Percentiles rank a stretch among this genome's conserved stretches.
Conservation (phyloP, 768 basidiomycete genomes). For the Mycena vitilis region DNA sequence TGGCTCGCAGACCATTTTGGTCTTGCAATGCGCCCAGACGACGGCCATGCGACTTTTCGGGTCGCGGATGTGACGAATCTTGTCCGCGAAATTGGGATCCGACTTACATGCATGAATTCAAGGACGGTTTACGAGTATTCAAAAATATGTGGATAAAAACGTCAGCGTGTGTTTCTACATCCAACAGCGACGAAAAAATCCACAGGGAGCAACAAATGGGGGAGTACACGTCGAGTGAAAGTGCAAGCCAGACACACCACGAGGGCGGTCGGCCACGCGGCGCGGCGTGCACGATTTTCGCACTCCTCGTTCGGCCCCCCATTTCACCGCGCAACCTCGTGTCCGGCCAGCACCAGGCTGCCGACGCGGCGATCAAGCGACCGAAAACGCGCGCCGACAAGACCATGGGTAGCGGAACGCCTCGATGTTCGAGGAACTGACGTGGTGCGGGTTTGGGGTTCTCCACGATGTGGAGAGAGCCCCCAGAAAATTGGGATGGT, state of each 20-base stretch:
- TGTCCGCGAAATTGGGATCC: conserved; percentile 86
- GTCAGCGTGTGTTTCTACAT: conserved; percentile 71
- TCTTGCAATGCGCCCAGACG: conserved; percentile 89
- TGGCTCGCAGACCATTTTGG: conserved; percentile 88
- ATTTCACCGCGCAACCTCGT: conserved; percentile 94
- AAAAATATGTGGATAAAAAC: conserved; percentile 68
- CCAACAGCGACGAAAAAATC: conserved; percentile 41
- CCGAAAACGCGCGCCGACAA: conserved; percentile 81
- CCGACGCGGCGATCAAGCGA: conserved; percentile 93
- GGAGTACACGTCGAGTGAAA: conserved; percentile 69
- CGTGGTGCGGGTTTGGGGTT: conserved; percentile 95
- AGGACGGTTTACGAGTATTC: conserved; percentile 44
- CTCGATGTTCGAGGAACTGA: conserved; percentile 80
- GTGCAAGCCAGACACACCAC: conserved; percentile 71
- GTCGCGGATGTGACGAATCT: conserved; percentile 87
- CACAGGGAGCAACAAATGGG: conserved; percentile 65
- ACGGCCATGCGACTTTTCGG: conserved; percentile 88
- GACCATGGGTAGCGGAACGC: conserved; percentile 82
- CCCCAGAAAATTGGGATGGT: conserved; percentile 98
- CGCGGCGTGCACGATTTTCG: conserved; percentile 63
- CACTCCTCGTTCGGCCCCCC: conserved; percentile 98
- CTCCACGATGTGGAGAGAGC: conserved; percentile 94
- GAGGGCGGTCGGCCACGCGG: conserved; percentile 59
- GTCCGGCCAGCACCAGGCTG: conserved; percentile 84
- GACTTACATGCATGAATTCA: conserved; percentile 64